Percentiles rank a stretch among this genome's conserved stretches.
Evolutionary conservation across 2,329 filamentous ascomycete genomes (phyloP).

Genomic region (Phaeosphaeria sp.): DNA sequence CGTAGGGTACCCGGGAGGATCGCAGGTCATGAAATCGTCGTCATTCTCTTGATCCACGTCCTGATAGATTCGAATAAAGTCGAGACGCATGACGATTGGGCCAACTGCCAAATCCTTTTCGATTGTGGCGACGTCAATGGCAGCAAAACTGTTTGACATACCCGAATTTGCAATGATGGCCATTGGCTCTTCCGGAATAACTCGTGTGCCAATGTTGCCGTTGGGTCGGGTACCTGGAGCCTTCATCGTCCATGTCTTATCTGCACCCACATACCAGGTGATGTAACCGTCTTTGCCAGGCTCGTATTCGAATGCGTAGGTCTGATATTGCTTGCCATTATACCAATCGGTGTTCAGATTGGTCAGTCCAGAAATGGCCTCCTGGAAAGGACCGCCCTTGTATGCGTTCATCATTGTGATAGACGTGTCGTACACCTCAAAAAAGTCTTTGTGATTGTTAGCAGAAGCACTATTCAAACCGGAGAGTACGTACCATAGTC

Average conservation of each 20-base stretch:
- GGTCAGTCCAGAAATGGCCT: slow-evolving; percentile 62
- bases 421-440: slow-evolving; percentile 68
- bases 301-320: slow-evolving; percentile 63
- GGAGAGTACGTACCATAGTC: slow-evolving; percentile 50
- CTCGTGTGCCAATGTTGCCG: slow-evolving; percentile 71
- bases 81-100: slow-evolving; percentile 69
- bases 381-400: slow-evolving; percentile 62
- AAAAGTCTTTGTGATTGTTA: slow-evolving; percentile 58
- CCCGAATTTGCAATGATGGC: slow-evolving; percentile 72
- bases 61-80: slow-evolving; percentile 76
- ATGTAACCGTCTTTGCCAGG: slow-evolving; percentile 66
- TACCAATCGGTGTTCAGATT: slow-evolving; percentile 66
- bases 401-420: slow-evolving; percentile 62
- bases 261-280: slow-evolving; percentile 71
- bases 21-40: slow-evolving; percentile 63
- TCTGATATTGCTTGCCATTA: slow-evolving; percentile 61
- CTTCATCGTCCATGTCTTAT: slow-evolving; percentile 69
- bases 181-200: slow-evolving; percentile 72
- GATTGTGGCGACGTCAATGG: slow-evolving; percentile 65
- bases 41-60: slow-evolving; percentile 59
- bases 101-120: slow-evolving; percentile 48
- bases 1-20: slow-evolving; percentile 70
- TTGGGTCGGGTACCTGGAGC: slow-evolving; percentile 68
- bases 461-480: background rate
- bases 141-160: slow-evolving; percentile 71